A percentile compares a stretch with the other conserved stretches of the same genome.
Evolutionary conservation across 2,329 filamentous ascomycete species (phyloP).

Genomic region (Thielaviopsis populi): DNA sequence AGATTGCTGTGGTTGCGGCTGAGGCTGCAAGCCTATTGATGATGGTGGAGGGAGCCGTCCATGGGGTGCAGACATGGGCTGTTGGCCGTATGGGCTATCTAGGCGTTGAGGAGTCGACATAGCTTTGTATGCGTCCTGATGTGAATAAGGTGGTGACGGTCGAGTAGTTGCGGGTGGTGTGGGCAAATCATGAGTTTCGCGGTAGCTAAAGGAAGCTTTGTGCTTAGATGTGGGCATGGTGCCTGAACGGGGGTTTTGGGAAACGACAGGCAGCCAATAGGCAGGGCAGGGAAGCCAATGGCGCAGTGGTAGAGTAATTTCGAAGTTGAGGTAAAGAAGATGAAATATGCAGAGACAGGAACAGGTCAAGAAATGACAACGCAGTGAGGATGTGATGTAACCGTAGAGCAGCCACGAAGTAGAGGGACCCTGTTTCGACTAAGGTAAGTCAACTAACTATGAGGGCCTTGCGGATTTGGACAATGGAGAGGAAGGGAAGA

Average conservation of each 20-base stretch:
- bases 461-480: background rate
- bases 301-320: background rate
- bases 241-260: constrained; percentile 19
- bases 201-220: constrained; percentile 43
- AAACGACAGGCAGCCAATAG: background rate
- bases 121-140: constrained; percentile 33
- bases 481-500: background rate
- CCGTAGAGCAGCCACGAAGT: background rate
- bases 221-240: constrained; percentile 49
- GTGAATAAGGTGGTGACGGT: constrained; percentile 39
- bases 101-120: constrained; percentile 28
- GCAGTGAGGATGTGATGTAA: background rate
- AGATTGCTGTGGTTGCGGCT: constrained; percentile 21
- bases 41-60: constrained; percentile 55
- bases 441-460: background rate
- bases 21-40: constrained; percentile 44
- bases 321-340: background rate
- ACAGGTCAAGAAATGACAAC: background rate
- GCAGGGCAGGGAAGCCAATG: background rate
- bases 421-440: background rate
- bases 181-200: constrained; percentile 46
- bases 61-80: constrained; percentile 54
- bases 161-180: constrained; percentile 41
- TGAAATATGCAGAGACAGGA: constrained; percentile 1
- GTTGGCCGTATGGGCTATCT: constrained; percentile 28